Conservation (phyloP, 257 asterid species). For the Ilex asprella region DNA sequence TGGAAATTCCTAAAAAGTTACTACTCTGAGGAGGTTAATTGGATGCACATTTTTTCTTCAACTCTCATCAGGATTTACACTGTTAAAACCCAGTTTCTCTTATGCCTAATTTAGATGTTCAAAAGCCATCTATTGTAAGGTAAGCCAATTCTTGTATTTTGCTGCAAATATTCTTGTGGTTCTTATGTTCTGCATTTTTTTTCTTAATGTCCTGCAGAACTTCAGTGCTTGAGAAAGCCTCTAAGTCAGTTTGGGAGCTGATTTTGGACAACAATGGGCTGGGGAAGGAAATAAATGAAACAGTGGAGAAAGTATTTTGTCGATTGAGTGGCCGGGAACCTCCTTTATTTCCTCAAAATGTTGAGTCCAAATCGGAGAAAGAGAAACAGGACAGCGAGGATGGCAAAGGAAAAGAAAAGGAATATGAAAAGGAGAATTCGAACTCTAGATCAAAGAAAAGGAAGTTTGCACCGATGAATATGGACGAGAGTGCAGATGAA, state of each 20-base stretch:
- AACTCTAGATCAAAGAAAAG: constrained; percentile 62
- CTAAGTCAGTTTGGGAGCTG: constrained; percentile 88
- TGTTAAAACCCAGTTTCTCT: too few species aligned
- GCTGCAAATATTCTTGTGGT: too few species aligned
- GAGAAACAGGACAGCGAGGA: constrained; percentile 36
- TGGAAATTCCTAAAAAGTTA: too few species aligned
- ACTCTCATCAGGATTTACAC: too few species aligned
- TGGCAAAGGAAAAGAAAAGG: constrained; percentile 12
- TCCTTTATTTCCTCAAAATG: constrained; percentile 53
- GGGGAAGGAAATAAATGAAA: constrained; percentile 81
- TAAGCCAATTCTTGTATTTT: too few species aligned
- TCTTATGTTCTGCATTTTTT: too few species aligned
- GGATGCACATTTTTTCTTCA: too few species aligned
- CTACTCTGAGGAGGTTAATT: too few species aligned
- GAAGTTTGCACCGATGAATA: constrained; percentile 37
- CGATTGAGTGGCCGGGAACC: constrained; percentile 86
- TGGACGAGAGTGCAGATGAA: constrained; percentile 37
- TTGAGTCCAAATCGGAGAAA: constrained; percentile 35
- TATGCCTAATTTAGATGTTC: too few species aligned
- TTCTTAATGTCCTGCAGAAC: constrained; percentile 37
- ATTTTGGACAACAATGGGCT: constrained; percentile 80
- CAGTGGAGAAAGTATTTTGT: constrained; percentile 84
- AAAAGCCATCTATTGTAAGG: too few species aligned
- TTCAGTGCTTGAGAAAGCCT: constrained; percentile 96
- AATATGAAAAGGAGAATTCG: constrained; percentile 23